These are phyloP conservation scores for Chromosphaera perkinsii DNA, from an alignment of 208 protist genomes.

Conservation along the genomic window DNA sequence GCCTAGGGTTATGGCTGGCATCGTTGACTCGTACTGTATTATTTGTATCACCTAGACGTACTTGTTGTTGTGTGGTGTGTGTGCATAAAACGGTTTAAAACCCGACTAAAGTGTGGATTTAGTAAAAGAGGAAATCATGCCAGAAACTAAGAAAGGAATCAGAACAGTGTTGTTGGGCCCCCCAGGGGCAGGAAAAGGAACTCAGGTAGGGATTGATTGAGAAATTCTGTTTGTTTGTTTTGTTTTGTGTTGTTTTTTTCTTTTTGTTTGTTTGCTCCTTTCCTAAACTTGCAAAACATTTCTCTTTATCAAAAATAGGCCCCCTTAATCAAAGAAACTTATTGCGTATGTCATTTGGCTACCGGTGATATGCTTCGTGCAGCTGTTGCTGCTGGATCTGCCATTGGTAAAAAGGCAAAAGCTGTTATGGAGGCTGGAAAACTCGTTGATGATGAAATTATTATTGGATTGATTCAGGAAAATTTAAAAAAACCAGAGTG, in stretches of 20 bases:
- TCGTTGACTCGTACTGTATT: no score
- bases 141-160: neutral
- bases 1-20: no score
- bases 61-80: no score
- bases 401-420: slow-evolving; percentile 54
- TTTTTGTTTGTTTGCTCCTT: neutral
- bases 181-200: slow-evolving; percentile 64
- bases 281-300: no score
- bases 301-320: slow-evolving; percentile 10
- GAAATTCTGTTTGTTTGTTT: neutral
- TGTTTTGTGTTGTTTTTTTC: neutral
- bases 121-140: no score
- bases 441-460: slow-evolving; percentile 45
- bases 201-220: no score
- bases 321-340: slow-evolving; percentile 38
- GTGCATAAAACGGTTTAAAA: no score
- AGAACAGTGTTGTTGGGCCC: slow-evolving; percentile 48
- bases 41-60: no score
- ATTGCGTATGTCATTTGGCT: slow-evolving; percentile 52
- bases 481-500: slow-evolving; percentile 47
- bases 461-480: slow-evolving; percentile 57
- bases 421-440: slow-evolving; percentile 55
- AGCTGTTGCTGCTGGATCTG: slow-evolving; percentile 45
- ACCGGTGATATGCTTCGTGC: slow-evolving; percentile 65
- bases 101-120: no score